Evolutionary conservation across 2,329 filamentous ascomycete species (phyloP), one percentile per base, ranked within the genome.

Genomic region (Paracoccidioides lutzii): DNA sequence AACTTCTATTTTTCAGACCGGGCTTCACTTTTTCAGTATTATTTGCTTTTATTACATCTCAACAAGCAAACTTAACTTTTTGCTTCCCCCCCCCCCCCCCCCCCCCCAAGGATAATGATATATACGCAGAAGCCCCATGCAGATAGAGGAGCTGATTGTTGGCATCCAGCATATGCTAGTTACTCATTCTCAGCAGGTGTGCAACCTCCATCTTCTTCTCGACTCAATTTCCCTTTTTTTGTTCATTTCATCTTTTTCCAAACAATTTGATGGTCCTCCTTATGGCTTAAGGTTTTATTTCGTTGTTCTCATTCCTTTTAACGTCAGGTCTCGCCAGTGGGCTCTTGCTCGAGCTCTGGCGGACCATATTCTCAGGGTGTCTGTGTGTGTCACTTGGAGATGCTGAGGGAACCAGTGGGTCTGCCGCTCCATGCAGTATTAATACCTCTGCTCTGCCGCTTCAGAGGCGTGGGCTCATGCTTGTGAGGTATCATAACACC

Each of bases 41-140:
- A 41, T 42, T 52, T 52, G 33, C 50, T 52, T 51, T 52, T 42
- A 32, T 52, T 52, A 41, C 22, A 33, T 43, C 38, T 37, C 22
- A 28, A 7, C 49, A 15, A 14, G 8, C 9, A 15, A 28, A n/a
- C 38, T 42, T 33, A 33, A 28, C 40, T 32, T 52, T 52, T 22
- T 22, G 22, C 22, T 22, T 22, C 2, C 22, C 22, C 22, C 22
- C 22, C 10, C 12, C 41, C 42, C 32, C 10, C 9, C 41, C 42
- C 15, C 22, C 14, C 32, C 22, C n/a, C 30, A 32, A 22, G 28
- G 38, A 33, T 30, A 4, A 10, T 14, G 28, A 38, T 42, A 42
- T 32, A 42, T 52, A n/a, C 10, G 38, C 6, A 22, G 28, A 10
- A 12, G 22, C 46, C 35, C 12, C 37, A 32, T 12, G 14, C 22